phyloP scores from a whole-genome alignment of 2,329 filamentous ascomycete species.

The Fusarium sambucinum region DNA sequence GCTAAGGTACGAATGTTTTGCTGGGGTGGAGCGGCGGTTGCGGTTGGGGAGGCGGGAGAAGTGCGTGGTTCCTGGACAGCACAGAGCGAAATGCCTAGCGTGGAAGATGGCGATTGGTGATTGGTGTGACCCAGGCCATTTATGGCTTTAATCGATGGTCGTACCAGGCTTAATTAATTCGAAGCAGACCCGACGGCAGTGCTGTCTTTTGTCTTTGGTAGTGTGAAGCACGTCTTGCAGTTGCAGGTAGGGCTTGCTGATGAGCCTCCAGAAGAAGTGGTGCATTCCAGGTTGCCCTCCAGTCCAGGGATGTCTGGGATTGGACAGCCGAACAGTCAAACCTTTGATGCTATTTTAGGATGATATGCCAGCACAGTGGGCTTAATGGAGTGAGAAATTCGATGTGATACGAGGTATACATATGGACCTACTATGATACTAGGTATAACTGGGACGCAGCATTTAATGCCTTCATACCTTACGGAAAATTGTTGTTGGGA shows the following conservation, averaged over 20 bases:
- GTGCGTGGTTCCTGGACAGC: constrained; percentile 40
- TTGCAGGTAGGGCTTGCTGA: constrained; percentile 14
- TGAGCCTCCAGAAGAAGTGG: background rate
- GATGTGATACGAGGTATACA: background rate
- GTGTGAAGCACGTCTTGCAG: background rate
- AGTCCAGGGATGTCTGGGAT: constrained; percentile 22
- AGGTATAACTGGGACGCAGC: background rate
- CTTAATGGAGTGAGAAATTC: constrained; percentile 4
- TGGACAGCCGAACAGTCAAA: constrained; percentile 37
- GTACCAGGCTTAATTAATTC: background rate
- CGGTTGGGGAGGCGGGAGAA: constrained; percentile 38
- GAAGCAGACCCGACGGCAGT: background rate
- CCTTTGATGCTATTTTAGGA: constrained; percentile 44
- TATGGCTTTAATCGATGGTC: constrained; percentile 26
- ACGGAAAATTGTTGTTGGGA: background rate
- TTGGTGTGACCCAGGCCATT: constrained; percentile 46
- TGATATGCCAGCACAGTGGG: constrained; percentile 41
- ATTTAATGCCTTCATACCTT: background rate
- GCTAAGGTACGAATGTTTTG: constrained; percentile 44
- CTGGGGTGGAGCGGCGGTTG: constrained; percentile 43
- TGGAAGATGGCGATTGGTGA: constrained; percentile 53
- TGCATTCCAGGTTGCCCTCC: no score
- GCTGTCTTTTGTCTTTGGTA: background rate
- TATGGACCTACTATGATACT: background rate
- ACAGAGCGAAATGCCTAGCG: constrained; percentile 45